Evolutionary conservation across 805 yeast species (phyloP).

Genomic region (Metschnikowia drakensbergensis): DNA sequence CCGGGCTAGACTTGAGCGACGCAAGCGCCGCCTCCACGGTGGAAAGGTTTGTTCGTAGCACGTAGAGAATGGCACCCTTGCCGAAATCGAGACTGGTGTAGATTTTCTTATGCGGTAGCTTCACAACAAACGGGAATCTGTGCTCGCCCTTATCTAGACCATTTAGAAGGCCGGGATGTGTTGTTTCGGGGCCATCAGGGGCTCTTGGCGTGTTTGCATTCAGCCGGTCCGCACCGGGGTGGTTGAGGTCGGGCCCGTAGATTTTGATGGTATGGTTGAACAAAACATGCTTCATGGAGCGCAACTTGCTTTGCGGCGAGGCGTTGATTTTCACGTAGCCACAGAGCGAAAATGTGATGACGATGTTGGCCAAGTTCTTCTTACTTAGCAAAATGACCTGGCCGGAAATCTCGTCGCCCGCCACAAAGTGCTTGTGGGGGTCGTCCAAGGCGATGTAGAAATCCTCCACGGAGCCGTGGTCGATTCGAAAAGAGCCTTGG

Average conservation of each 20-base stretch:
- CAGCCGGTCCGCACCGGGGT: constrained; percentile 1
- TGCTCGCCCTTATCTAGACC: constrained; percentile 82
- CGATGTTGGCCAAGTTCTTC: constrained; percentile 51
- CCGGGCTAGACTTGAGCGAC: neutral
- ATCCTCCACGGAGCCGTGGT: constrained; percentile 48
- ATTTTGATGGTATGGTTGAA: constrained; percentile 57
- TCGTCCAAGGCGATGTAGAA: constrained; percentile 68
- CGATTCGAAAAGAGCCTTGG: constrained; percentile 24
- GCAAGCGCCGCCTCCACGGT: constrained; percentile 13
- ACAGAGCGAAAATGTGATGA: constrained; percentile 49
- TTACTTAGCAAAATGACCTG: constrained; percentile 54
- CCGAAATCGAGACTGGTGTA: constrained; percentile 79
- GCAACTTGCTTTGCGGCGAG: constrained; percentile 48
- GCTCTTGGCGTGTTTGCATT: constrained; percentile 18
- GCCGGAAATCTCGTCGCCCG: constrained; percentile 74
- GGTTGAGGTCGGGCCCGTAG: constrained; percentile 41
- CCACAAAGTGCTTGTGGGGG: constrained; percentile 74
- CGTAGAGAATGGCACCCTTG: constrained; percentile 74
- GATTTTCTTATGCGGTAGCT: constrained; percentile 69
- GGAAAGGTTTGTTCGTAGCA: constrained; percentile 48
- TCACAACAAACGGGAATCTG: constrained; percentile 79
- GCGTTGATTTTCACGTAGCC: constrained; percentile 57
- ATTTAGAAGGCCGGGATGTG: constrained; percentile 20
- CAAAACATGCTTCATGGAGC: constrained; percentile 49
- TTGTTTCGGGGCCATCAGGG: neutral